Conservation (phyloP, 2,329 filamentous ascomycete species). For the Xylariaceae sp. region DNA sequence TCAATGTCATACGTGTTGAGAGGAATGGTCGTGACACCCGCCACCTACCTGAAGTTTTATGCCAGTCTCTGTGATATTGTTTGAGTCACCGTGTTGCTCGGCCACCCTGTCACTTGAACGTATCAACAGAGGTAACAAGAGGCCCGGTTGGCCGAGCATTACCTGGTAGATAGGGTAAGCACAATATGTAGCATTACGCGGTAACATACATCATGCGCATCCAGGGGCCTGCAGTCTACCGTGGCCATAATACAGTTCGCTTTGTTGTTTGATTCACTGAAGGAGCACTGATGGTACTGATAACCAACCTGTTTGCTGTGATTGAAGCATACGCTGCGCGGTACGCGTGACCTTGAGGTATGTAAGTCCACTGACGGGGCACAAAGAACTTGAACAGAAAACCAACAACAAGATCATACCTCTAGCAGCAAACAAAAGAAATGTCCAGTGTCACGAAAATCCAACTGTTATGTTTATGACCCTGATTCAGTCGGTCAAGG, state of each 20-base stretch:
- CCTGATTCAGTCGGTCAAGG: neutral
- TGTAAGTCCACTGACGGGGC: neutral
- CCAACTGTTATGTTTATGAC: neutral
- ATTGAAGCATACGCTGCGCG: neutral
- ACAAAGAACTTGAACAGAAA: neutral
- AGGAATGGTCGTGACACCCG: too few species aligned
- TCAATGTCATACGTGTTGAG: neutral
- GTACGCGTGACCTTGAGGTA: neutral
- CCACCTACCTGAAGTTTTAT: too few species aligned
- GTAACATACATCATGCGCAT: neutral
- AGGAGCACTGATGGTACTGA: neutral
- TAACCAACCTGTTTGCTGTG: neutral
- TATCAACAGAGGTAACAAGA: too few species aligned
- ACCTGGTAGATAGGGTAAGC: too few species aligned
- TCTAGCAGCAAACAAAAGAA: neutral
- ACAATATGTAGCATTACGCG: too few species aligned
- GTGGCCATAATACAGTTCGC: neutral
- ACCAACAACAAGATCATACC: neutral
- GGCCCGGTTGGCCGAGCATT: too few species aligned
- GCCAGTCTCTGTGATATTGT: too few species aligned
- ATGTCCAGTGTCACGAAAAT: neutral
- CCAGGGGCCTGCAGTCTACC: neutral
- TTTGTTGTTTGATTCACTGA: neutral
- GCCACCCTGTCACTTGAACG: too few species aligned
- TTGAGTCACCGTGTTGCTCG: too few species aligned